phyloP scores from a whole-genome alignment of 352 stramenopile genomes.

The Phytophthora cajani region DNA sequence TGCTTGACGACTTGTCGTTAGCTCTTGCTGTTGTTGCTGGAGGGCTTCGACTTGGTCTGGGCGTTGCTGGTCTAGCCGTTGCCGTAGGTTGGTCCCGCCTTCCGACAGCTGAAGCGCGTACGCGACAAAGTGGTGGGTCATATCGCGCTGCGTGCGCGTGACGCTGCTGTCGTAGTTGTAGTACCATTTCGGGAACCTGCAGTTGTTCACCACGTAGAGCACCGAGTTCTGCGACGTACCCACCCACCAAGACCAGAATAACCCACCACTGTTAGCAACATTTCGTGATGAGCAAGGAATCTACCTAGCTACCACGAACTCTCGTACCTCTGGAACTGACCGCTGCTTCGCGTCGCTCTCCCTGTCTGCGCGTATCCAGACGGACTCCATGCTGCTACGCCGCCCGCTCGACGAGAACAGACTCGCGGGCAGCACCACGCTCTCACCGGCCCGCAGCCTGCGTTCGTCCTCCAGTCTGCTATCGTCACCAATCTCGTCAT shows the following conservation, averaged over 20 bases:
- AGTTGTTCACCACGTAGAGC: constrained; percentile 43
- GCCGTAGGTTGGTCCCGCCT: neutral
- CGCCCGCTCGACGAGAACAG: neutral
- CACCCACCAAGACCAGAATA: too few species aligned
- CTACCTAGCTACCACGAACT: neutral
- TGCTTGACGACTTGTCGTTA: neutral
- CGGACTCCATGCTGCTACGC: constrained; percentile 6
- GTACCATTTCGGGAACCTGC: constrained; percentile 39
- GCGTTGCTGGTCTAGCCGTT: neutral
- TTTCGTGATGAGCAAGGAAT: neutral
- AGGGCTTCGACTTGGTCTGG: neutral
- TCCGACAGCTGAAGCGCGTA: constrained; percentile 31
- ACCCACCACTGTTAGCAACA: neutral
- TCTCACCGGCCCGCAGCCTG: neutral
- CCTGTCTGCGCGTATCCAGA: constrained; percentile 30
- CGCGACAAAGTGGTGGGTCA: constrained; percentile 38
- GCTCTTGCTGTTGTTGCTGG: neutral
- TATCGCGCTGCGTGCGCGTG: constrained; percentile 40
- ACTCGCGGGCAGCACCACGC: neutral
- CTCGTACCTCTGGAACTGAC: constrained; percentile 11
- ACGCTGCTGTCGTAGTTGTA: constrained; percentile 48
- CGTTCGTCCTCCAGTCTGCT: neutral
- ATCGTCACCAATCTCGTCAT: neutral
- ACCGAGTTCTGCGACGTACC: constrained; percentile 21
- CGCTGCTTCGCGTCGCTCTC: constrained; percentile 32